Evolutionary conservation across 179 eudicot genomes (phyloP).

Genomic region (Patellifolia procumbens): DNA sequence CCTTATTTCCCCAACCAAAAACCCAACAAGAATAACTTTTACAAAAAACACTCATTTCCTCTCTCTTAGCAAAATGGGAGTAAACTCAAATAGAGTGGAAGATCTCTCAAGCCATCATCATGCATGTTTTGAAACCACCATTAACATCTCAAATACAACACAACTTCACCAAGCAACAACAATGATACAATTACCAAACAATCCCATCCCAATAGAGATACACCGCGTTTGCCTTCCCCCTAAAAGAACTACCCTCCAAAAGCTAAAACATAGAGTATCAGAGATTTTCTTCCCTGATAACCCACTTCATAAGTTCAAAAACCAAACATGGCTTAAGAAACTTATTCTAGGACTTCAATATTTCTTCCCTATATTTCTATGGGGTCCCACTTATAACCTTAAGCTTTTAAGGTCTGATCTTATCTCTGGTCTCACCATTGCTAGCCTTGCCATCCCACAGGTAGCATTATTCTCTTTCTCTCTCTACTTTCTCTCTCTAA

Average conservation of each 20-base stretch:
- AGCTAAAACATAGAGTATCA: conserved; percentile 54
- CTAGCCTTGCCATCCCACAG: conserved; percentile 98
- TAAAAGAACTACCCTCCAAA: conserved; percentile 47
- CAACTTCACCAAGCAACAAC: not conserved
- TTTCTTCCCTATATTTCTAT: conserved; percentile 78
- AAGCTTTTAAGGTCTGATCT: conserved; percentile 62
- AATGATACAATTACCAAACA: not conserved
- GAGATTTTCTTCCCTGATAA: conserved; percentile 93
- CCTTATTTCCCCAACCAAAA: not conserved
- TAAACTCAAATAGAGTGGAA: conserved; percentile 67
- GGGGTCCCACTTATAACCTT: conserved; percentile 70
- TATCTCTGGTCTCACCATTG: conserved; percentile 90
- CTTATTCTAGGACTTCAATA: conserved; percentile 62
- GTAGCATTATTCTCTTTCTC: conserved; percentile 25
- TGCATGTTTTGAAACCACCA: conserved; percentile 34
- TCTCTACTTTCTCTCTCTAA: conserved; percentile 8
- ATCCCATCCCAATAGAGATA: conserved; percentile 29
- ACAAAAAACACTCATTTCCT: not conserved
- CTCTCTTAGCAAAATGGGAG: conserved; percentile 34
- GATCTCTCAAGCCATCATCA: conserved; percentile 42
- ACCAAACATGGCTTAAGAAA: conserved; percentile 54
- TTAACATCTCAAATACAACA: conserved; percentile 16
- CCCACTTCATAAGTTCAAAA: conserved; percentile 75
- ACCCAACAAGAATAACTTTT: not conserved
- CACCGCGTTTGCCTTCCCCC: conserved; percentile 87